Base-by-base conservation (phyloP, 805 yeast genomes). In the Starmerella lactis-condensi region DNA sequence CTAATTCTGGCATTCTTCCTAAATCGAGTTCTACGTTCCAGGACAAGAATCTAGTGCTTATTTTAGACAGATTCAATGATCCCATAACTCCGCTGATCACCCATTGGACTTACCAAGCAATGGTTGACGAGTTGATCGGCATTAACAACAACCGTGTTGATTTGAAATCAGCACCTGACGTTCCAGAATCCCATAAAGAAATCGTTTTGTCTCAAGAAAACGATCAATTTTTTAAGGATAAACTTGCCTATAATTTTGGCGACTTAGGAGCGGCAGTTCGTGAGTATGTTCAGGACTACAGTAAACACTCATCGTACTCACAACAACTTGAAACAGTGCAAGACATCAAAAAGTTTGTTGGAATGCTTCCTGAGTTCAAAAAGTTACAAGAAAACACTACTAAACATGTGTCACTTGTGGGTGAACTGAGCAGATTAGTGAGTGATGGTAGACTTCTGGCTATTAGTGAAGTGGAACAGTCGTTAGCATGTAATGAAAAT, bases 21-120 rank as follows among this genome's bases (percentile, higher is more conserved):
- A 15, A 20, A 4, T 23, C 33, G 8, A 23, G 12, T 7, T 13
- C 38, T 6, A 6, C 27, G n/a, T 22, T 26, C 28, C 15, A 24
- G 20, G 16, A 30, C 26, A 5, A 5, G 12, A 8, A 31, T 8
- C 46, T 75, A 6, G 54, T 91, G 28, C 52, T 89, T 9, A 60
- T 89, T 2, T 47, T 89, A 29, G 96, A 89, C 52, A 62, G 99
- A 32, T 67, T 72, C 35, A 75, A 69, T 46, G 99, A 89, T 53
- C 95, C 98, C 2, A 61, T 85, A 10, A 85, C 99, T 1, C 95
- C 99, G 1, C 61, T 89, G 19, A 56, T 89, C 29, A 69, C 75
- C 24, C 98, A 96, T 2, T 89, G 99, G 99, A 83, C 98, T 1
- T 89, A 81, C 54, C 96, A 85, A 50, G 77, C 94, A 2, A 85